Evolutionary conservation across 2,329 filamentous ascomycete genomes (phyloP), one percentile per base, ranked within the genome.

Genomic region (Fusarium sp.): DNA sequence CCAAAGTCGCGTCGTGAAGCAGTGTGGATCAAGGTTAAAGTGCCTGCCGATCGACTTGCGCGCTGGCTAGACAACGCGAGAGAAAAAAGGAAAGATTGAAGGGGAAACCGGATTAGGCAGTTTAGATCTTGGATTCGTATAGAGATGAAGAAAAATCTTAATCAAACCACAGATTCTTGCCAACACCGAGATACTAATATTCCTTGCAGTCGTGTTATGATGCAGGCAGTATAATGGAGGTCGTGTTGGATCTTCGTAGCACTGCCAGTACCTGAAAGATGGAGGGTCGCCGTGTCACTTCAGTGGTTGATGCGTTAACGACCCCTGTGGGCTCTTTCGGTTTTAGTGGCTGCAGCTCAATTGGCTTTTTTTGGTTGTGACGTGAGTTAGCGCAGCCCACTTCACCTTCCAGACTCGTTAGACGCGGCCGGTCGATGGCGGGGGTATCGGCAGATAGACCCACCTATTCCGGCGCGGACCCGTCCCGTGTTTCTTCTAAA

Each of bases 1-100:
- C 63, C 67, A 66, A 69, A 74, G 74, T 78, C 78, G 78, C 77
- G 77, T 78, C 73, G 66, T 76, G 66, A 67, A 57, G 55, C 25
- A 65, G 66, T 66, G 76, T 76, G 74, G 71, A 70, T 59, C 61
- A 45, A 71, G 71, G 70, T 75, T 74, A 63, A 74, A 69, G 67
- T 66, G 55, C 55, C 40, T 66, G 47, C 55, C 20, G 56, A 61
- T 57, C 59, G 48, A 55, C 41, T 42, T 72, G 66, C 61, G 55
- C 47, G 66, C 63, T 72, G 69, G 59, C 70, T 63, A 53, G 64
- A 63, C 57, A 66, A 64, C 60, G 55, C 30, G 56, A 27, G 42
- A 47, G 63, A 49, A 37, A 55, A 56, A 55, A 34, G 21, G 10
- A 28, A 25, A 43, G 47, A 54, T 25, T 42, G 45, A 55, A 51